Base-by-base conservation (phyloP, 2,329 filamentous ascomycete species). In the Tothia fuscella region DNA sequence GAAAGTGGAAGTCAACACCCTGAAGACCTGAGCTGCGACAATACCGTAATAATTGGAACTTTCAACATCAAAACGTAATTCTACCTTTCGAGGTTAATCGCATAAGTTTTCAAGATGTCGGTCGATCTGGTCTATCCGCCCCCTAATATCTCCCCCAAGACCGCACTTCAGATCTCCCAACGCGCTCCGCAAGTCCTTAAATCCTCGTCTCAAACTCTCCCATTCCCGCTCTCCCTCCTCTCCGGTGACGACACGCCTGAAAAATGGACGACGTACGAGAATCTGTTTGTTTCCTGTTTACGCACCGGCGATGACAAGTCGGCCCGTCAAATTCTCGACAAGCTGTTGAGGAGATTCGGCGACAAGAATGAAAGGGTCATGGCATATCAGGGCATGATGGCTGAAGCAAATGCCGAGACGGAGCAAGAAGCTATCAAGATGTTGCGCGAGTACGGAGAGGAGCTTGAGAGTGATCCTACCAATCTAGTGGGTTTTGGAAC, bases 191-290 rank as follows among this genome's bases (percentile, higher is more conserved):
- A 49, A 26, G 53, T 62, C 41, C 53, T 65, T 48, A 38, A 49
- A 30, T 50, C 49, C 34, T 56, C 62, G 46, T 59, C 61, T 7
- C 60, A 53, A 44, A 57, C 60, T 19, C 56, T 64, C n/a, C 65
- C 62, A 21, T 74, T 66, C 59, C 71, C 66, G 37, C 61, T 73
- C 39, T 71, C 64, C 6, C 57, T 72, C 40, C 60, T 74, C 50
- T 57, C 64, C 45, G 62, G 64, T 30, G 57, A 61, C 22, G 88
- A 95, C 58, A 79, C 78, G 0, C 70, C 82, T 42, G 86, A 93
- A 49, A 71, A 84, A 55, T 96, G 89, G 87, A 74, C 74, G 13
- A 76, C 76, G 32, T 83, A 91, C 61, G 89, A 96, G 64, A 91
- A 93, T 56, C 72, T 96, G 14, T 67, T 96, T 50, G 66, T 91